A percentile compares a stretch with the other conserved stretches of the same genome.
phyloP scores from a whole-genome alignment of 2,329 filamentous ascomycete genomes.

The Acrocalymma vagum region DNA sequence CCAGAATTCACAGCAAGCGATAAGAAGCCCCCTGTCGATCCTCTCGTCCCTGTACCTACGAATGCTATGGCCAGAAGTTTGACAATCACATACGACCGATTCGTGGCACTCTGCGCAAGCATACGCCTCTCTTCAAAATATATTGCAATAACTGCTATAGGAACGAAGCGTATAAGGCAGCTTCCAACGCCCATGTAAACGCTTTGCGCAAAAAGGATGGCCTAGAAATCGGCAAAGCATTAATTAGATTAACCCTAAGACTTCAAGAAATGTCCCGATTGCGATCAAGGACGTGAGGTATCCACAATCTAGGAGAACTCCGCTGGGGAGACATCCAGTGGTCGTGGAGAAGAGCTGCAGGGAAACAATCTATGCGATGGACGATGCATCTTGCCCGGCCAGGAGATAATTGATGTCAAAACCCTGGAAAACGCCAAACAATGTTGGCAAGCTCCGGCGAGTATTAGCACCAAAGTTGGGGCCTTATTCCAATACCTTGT shows the following conservation, averaged over 20 bases:
- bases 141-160: slow-evolving; percentile 37
- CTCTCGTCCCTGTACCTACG: no score
- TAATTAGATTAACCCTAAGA: slow-evolving; percentile 29
- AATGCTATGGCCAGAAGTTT: no score
- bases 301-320: slow-evolving; percentile 38
- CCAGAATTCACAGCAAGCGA: no score
- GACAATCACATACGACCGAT: no score
- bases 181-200: slow-evolving; percentile 43
- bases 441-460: slow-evolving; percentile 39
- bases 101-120: no score
- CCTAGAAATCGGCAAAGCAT: slow-evolving; percentile 27
- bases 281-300: slow-evolving; percentile 40
- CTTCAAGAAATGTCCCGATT: slow-evolving; percentile 34
- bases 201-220: slow-evolving; percentile 43
- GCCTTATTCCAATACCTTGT: no score
- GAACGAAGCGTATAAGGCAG: slow-evolving; percentile 36
- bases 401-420: slow-evolving; percentile 34
- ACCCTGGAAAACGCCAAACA: slow-evolving; percentile 43
- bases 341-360: slow-evolving; percentile 46
- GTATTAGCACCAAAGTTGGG: slow-evolving; percentile 17
- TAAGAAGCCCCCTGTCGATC: no score
- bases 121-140: slow-evolving; percentile 47
- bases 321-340: slow-evolving; percentile 38
- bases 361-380: slow-evolving; percentile 47
- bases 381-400: slow-evolving; percentile 20